These are phyloP conservation scores for Dictyostelium capitatum DNA, from an alignment of 78 protist genomes.

Conservation along the genomic window DNA sequence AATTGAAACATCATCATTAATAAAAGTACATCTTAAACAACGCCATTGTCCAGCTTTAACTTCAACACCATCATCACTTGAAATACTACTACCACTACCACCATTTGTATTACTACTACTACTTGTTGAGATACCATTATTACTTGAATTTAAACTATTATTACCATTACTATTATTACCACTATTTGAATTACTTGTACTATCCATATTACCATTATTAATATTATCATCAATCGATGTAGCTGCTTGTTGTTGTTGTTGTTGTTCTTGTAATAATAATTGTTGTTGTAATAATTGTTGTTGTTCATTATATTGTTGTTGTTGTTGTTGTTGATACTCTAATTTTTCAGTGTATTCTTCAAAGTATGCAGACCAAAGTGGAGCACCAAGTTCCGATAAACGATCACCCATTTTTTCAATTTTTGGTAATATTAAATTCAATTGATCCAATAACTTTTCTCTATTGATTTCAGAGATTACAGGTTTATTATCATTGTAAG, in stretches of 20 bases:
- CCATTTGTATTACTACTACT: not conserved
- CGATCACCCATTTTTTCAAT: constrained; percentile 28
- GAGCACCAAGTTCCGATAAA: constrained; percentile 49
- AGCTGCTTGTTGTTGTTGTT: not conserved
- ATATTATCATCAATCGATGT: not conserved
- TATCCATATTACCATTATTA: not conserved
- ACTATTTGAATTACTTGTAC: not conserved
- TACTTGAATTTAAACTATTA: not conserved
- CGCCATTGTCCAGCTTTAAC: constrained; percentile 70
- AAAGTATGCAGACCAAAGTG: constrained; percentile 57
- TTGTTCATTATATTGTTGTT: not conserved
- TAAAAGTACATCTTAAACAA: constrained; percentile 52
- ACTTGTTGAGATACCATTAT: not conserved
- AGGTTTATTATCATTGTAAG: constrained; percentile 30
- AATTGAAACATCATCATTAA: constrained; percentile 7
- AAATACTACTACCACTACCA: not conserved
- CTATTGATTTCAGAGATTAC: constrained; percentile 45
- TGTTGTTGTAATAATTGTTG: constrained; percentile 2
- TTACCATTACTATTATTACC: not conserved
- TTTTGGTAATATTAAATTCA: constrained; percentile 22
- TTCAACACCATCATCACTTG: constrained; percentile 26
- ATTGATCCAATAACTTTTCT: constrained; percentile 37
- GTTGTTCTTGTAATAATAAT: not conserved
- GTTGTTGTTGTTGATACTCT: not conserved
- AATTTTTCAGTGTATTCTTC: constrained; percentile 34